Percentiles rank a stretch among this genome's conserved stretches.
phyloP scores from a whole-genome alignment of 2,329 filamentous ascomycete genomes.

The Cladosporium sp. region DNA sequence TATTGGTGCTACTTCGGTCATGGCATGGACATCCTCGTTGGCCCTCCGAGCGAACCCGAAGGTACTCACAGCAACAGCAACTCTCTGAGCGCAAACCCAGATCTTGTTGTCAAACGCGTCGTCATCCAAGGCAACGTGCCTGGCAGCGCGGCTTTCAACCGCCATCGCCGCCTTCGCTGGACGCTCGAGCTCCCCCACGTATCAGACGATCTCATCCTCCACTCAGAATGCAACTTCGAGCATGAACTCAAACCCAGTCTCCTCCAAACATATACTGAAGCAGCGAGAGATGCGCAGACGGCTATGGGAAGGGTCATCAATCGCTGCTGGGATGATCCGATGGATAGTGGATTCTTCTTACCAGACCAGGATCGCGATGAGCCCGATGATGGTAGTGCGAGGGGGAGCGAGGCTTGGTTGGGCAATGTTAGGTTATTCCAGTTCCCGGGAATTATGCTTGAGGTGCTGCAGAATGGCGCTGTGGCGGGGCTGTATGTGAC shows the following conservation, averaged over 20 bases:
- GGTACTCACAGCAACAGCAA: conserved; percentile 13
- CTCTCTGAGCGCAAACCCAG: conserved; percentile 29
- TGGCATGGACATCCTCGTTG: conserved; percentile 91
- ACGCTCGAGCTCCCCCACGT: conserved; percentile 47
- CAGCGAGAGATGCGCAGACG: conserved; percentile 44
- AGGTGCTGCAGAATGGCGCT: conserved; percentile 87
- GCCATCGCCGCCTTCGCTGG: conserved; percentile 87
- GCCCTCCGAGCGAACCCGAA: conserved; percentile 55
- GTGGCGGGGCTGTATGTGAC: conserved; percentile 43
- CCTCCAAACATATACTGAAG: conserved; percentile 44
- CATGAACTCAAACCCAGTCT: conserved; percentile 58
- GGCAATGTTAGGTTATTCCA: conserved; percentile 83
- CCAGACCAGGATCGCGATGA: conserved; percentile 26
- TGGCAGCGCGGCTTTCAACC: conserved; percentile 94
- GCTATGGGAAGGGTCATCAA: conserved; percentile 43
- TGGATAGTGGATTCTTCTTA: conserved; percentile 32
- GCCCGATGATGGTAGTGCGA: conserved; percentile 38
- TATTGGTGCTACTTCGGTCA: conserved; percentile 98
- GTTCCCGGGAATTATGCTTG: conserved; percentile 90
- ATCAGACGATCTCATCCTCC: conserved; percentile 44
- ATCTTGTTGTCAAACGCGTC: conserved; percentile 83
- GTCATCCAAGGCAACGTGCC: conserved; percentile 92
- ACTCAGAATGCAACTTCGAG: conserved; percentile 72
- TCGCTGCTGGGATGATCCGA: conserved; percentile 31
- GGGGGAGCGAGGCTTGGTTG: conserved; percentile 45